Evolutionary conservation across 2,329 filamentous ascomycete species (phyloP).

Genomic region (Chalaropsis thielavioides): DNA sequence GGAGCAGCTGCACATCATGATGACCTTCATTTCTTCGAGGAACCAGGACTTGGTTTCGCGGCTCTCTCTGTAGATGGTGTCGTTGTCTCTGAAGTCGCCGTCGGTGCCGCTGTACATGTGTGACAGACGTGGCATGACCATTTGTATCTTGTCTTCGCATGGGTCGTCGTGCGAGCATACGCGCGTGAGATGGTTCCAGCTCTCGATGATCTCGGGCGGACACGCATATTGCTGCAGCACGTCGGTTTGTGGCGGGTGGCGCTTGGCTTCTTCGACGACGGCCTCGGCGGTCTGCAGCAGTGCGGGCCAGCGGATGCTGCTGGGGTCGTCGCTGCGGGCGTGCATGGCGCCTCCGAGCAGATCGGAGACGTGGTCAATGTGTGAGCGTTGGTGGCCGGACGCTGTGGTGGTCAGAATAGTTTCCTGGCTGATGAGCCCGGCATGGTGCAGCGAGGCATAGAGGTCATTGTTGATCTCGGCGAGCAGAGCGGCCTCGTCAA

Average conservation of each 20-base stretch:
- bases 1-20: slow-evolving; percentile 8
- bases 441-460: neutral
- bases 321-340: neutral
- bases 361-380: neutral
- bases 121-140: neutral
- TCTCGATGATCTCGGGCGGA: neutral
- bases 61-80: neutral
- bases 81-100: neutral
- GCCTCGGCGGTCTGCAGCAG: slow-evolving; percentile 2
- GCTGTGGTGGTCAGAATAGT: neutral
- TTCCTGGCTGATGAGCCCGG: neutral
- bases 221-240: slow-evolving; percentile 2
- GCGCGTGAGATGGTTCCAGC: neutral
- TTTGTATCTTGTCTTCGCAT: slow-evolving; percentile 5
- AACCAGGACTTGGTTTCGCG: neutral
- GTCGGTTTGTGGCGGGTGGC: neutral
- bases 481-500: neutral
- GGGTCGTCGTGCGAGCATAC: neutral
- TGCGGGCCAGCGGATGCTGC: neutral
- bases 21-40: slow-evolving; percentile 6
- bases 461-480: slow-evolving; percentile 1
- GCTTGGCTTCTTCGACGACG: neutral
- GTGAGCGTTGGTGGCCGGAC: neutral
- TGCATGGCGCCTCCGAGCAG: neutral
- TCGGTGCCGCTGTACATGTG: neutral